These are phyloP conservation scores for Hypsizygus marmoreus DNA, from an alignment of 768 basidiomycete species.

Conservation along the genomic window DNA sequence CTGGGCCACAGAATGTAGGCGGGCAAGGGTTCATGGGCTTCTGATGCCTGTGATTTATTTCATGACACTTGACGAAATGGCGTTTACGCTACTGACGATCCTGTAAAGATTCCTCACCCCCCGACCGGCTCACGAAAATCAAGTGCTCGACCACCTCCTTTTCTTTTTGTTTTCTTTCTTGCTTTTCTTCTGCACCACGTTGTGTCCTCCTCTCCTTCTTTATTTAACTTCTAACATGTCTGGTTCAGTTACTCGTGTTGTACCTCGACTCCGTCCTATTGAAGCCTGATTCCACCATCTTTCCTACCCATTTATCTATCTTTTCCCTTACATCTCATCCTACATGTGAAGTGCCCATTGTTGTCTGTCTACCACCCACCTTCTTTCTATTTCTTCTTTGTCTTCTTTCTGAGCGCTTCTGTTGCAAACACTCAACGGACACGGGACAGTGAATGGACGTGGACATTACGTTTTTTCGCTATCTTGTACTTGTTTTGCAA, in stretches of 20 bases:
- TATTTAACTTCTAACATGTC: conserved; percentile 1
- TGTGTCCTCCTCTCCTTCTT: conserved; percentile 9
- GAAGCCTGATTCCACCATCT: too few species aligned
- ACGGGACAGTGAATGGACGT: conserved; percentile 60
- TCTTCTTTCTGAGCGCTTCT: conserved; percentile 12
- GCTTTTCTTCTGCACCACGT: conserved; percentile 17
- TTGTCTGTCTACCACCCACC: conserved; percentile 1
- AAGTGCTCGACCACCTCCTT: neutral
- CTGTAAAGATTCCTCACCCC: neutral
- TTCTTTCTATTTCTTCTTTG: conserved; percentile 19
- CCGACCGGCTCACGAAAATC: neutral
- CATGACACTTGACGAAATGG: neutral
- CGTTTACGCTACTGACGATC: conserved; percentile 5
- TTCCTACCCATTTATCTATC: too few species aligned
- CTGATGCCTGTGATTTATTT: conserved; percentile 10
- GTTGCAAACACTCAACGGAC: conserved; percentile 33
- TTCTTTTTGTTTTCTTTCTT: conserved; percentile 15
- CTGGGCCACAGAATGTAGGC: conserved; percentile 27
- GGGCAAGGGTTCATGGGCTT: conserved; percentile 46
- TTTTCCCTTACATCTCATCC: too few species aligned
- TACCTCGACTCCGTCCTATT: too few species aligned
- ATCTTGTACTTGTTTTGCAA: conserved; percentile 48
- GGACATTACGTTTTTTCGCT: conserved; percentile 52
- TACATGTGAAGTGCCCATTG: too few species aligned
- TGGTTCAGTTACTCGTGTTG: neutral